Conservation (phyloP, 176 grass and related monocot species). For the Zizania latifolia region DNA sequence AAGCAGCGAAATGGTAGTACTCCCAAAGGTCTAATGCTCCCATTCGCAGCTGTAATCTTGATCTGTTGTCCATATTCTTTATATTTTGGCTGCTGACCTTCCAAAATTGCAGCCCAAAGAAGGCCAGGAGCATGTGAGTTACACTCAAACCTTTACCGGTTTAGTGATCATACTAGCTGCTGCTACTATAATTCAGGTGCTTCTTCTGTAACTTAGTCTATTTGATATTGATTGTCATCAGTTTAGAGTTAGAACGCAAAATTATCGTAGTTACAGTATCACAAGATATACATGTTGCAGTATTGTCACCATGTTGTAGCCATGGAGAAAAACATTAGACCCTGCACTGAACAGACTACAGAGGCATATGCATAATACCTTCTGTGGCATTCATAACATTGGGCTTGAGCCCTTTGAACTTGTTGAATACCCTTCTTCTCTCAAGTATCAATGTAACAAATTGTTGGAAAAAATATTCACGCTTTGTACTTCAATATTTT, state of each 20-base stretch:
- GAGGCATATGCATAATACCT: background rate
- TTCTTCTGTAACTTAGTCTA: conserved; percentile 19
- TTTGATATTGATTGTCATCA: background rate
- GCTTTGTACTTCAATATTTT: background rate
- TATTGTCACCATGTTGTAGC: background rate
- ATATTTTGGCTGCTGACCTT: background rate
- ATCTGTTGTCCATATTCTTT: background rate
- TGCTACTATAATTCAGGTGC: conserved; percentile 64
- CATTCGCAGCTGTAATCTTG: background rate
- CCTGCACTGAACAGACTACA: background rate
- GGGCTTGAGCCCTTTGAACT: background rate
- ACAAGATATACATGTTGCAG: background rate
- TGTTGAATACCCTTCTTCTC: background rate
- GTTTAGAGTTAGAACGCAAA: conserved; percentile 1
- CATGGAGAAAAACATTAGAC: background rate
- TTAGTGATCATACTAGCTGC: conserved; percentile 52
- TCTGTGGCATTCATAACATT: background rate
- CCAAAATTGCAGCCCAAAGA: conserved; percentile 51
- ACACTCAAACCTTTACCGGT: conserved; percentile 58
- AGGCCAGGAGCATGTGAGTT: conserved; percentile 46
- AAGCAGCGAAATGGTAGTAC: conserved; percentile 46
- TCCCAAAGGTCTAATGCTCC: conserved; percentile 53
- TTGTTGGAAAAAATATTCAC: background rate
- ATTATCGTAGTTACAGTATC: background rate
- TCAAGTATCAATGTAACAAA: background rate